Conservation (phyloP, 2,329 filamentous ascomycete genomes). For the Fusarium redolens region DNA sequence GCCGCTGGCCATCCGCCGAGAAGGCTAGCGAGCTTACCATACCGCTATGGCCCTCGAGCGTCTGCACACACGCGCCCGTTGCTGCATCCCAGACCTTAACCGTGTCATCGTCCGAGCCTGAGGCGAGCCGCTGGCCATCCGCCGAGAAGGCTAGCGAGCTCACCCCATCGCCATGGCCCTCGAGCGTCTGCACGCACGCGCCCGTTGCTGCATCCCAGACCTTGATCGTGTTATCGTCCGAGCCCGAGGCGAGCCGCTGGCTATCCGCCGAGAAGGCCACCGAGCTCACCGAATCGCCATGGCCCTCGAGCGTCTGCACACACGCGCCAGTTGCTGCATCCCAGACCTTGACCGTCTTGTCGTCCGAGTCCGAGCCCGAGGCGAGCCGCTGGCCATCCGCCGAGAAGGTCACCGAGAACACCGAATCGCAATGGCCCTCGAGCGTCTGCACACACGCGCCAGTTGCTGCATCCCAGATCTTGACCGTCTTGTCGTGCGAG, state of each 20-base stretch:
- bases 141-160: neutral
- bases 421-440: neutral
- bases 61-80: neutral
- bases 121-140: neutral
- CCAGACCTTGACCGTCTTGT: too few species aligned
- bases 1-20: too few species aligned
- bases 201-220: neutral
- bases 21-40: too few species aligned
- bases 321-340: neutral
- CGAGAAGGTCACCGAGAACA: too few species aligned
- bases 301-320: neutral
- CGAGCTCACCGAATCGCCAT: neutral
- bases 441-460: neutral
- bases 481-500: neutral
- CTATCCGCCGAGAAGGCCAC: neutral
- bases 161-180: neutral
- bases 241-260: neutral
- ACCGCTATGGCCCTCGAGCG: neutral
- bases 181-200: neutral
- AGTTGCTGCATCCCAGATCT: neutral
- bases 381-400: too few species aligned
- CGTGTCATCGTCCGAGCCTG: neutral
- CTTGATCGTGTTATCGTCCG: neutral
- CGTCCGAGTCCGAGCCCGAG: too few species aligned
- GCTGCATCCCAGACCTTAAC: neutral